Base-by-base conservation (phyloP, 495 filamentous ascomycete genomes). In the Gamarada debralockiae region DNA sequence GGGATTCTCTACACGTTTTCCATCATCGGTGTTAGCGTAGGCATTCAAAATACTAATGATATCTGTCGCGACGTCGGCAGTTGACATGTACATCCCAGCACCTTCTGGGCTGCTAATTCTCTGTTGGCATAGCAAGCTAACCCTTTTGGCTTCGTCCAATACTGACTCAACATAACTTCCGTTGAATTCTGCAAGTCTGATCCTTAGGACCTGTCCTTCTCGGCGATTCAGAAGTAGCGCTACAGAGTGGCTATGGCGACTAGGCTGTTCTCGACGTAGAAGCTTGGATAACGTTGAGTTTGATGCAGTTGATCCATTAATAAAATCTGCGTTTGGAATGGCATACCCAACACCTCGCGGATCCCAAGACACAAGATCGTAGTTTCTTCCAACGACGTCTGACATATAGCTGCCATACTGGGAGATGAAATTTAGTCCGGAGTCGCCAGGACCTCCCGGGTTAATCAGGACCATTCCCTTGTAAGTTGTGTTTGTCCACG, bases 321-420 rank as follows among this genome's bases (percentile, higher is more conserved):
- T 17, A 33, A 51, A 59, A 21, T 51, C 37, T 25, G 52, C 51
- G 1, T 33, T 48, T 0, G 79, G 79, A 1, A 66, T 68, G 3
- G 75, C 75, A 3, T 65, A 63, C 44, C 78, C 77, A 31, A 81
- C 68, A 8, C 78, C 78, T 10, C 79, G 69, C 3, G 78, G 79
- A 48, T 83, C 79, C 63, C 73, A 81, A 15, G 74, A 69, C n/a
- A 81, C 61, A 33, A 81, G 66, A 48, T 79, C 74, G 40, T 67
- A 74, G 50, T 67, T 61, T 15, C 65, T 50, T 21, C 48, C 49
- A 18, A 53, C 34, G 3, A 51, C 22, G 18, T n/a, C 2, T 9
- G 6, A 41, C 10, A n/a, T 6, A 25, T 14, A 17, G 39, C 3
- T 40, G 10, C 25, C 48, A 17, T 43, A 25, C 24, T 48, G 14